These are phyloP conservation scores for Neoarthrinium moseri DNA, from an alignment of 2,329 filamentous ascomycete genomes.

Conservation along the genomic window DNA sequence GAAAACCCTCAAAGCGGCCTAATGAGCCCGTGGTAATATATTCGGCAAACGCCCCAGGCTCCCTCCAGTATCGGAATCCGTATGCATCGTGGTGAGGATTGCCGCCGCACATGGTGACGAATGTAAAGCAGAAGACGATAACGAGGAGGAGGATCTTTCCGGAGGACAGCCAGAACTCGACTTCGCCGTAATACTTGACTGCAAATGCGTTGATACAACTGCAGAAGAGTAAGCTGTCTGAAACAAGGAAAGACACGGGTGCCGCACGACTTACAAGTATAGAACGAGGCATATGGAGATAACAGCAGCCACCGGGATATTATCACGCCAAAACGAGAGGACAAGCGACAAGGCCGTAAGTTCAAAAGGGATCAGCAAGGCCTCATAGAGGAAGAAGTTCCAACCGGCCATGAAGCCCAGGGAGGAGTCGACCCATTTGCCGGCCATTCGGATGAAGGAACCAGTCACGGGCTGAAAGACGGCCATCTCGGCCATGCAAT, in stretches of 20 bases:
- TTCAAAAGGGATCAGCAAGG: constrained; percentile 39
- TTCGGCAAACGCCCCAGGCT: constrained; percentile 61
- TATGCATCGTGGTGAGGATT: constrained; percentile 69
- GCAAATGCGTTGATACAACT: constrained; percentile 29
- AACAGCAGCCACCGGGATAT: constrained; percentile 47
- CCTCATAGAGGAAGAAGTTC: constrained; percentile 43
- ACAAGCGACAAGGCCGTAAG: constrained; percentile 39
- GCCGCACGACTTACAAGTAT: constrained; percentile 29
- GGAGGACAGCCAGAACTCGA: constrained; percentile 66
- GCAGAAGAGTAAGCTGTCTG: constrained; percentile 1
- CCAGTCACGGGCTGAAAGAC: constrained; percentile 61
- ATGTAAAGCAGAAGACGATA: constrained; percentile 71
- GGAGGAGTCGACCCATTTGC: constrained; percentile 64
- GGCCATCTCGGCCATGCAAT: constrained; percentile 64
- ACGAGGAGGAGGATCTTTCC: constrained; percentile 68
- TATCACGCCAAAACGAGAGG: constrained; percentile 44
- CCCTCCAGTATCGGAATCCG: constrained; percentile 69
- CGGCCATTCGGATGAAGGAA: constrained; percentile 63
- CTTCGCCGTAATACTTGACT: constrained; percentile 43
- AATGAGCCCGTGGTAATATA: constrained; percentile 58
- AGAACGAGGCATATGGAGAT: constrained; percentile 33
- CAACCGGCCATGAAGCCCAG: constrained; percentile 54
- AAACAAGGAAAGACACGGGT: background rate
- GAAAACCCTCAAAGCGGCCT: constrained; percentile 64
- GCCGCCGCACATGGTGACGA: constrained; percentile 76